phyloP scores from a whole-genome alignment of 345 rosid species.

The Syzygium jambos region DNA sequence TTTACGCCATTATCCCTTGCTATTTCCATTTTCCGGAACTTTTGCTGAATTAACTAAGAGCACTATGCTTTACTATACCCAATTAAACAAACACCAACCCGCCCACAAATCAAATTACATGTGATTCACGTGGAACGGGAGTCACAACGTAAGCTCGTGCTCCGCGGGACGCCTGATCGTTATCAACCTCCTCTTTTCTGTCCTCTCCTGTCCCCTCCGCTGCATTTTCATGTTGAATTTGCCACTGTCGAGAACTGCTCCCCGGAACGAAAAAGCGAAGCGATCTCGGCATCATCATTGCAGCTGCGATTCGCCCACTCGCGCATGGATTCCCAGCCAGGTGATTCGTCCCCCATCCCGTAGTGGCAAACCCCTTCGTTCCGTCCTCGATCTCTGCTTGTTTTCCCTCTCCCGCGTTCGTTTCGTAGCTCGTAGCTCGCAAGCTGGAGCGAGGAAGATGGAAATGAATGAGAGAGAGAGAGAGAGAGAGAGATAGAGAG shows the following conservation, averaged over 20 bases:
- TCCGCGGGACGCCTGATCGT: background rate
- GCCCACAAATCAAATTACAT: background rate
- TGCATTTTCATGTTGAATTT: background rate
- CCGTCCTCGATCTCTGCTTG: background rate
- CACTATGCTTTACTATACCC: too few relatives aligned
- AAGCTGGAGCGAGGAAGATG: background rate
- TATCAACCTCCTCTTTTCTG: background rate
- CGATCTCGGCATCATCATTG: background rate
- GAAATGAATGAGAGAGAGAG: background rate
- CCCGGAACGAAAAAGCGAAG: background rate
- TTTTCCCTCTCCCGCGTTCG: background rate
- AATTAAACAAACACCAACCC: background rate
- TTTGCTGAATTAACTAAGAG: background rate
- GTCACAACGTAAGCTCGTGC: background rate
- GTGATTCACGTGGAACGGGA: background rate
- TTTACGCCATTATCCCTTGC: too few relatives aligned
- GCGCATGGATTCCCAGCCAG: slow-evolving; percentile 1
- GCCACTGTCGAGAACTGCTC: background rate
- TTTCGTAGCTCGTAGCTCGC: too few relatives aligned
- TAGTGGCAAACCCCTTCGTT: background rate
- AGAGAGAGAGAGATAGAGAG: background rate
- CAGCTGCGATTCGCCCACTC: background rate
- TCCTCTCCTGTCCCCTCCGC: background rate
- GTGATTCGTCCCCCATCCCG: background rate
- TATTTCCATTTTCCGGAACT: background rate